Base-by-base conservation (phyloP, 768 basidiomycete genomes). In the Tylopilus sp. region DNA sequence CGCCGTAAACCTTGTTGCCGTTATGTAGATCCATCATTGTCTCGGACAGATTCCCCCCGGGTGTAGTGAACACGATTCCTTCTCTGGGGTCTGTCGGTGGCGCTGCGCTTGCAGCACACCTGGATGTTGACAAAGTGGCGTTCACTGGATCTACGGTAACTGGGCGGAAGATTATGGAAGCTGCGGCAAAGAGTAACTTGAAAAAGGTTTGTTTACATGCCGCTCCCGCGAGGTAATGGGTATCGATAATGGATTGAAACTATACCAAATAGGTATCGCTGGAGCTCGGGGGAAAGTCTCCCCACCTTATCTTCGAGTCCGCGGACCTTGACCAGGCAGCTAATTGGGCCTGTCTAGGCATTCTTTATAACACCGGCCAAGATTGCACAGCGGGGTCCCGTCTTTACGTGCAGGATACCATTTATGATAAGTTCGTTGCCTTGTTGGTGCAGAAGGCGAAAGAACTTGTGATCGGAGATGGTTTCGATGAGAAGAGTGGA, bases 351-450 rank as follows among this genome's bases (percentile, higher is more conserved):
- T 87, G 85, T 9, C 76, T 94, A 22, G 92, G 93, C 21, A 87
- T 94, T 51, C 85, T 86, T 61, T 93, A 89, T 72, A 92, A 92
- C 62, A 84, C 87, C 31, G 91, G 92, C n/a, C 91, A 96, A 71
- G 90, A 92, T 65, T 97, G 95, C 70, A 92, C 89, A 4, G 93
- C 93, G 22, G 92, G 95, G 36, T 95, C 92, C 30, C 82, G 95
- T 14, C 73, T 94, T 33, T 93, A 90, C 65, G 92, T 92, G 21
- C 93, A 98, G 65, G 87, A 93, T 48, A 78, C 80, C 22, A 78
- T 95, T 47, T 90, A 97, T 66, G 91, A 97, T 67, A 85, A 84
- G 66, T 95, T 97, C 68, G 63, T 95, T 28, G 69, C 76, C 26
- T 58, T 85, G 48, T 72, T 93, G 36, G 79, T 86, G 13, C 71